Evolutionary conservation across 2,329 filamentous ascomycete genomes (phyloP).

Genomic region (Cadophora sp.): DNA sequence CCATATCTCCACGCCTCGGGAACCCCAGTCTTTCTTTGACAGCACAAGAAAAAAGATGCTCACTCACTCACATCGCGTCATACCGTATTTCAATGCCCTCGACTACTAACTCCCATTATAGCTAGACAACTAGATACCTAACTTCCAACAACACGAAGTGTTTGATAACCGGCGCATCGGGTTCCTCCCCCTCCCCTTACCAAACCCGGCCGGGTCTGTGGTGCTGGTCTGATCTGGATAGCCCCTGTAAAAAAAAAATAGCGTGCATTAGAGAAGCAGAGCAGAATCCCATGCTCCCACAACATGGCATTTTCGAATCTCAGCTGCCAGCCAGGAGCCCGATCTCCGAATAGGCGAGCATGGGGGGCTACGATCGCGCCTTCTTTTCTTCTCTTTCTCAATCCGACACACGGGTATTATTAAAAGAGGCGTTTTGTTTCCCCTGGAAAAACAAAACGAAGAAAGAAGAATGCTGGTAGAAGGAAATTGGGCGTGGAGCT

Average conservation of each 20-base stretch:
- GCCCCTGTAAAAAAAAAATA: neutral
- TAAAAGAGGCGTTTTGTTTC: slow-evolving; percentile 3
- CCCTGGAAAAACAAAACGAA: neutral
- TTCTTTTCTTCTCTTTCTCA: too few species aligned
- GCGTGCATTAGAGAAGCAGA: slow-evolving; percentile 1
- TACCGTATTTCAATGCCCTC: too few species aligned
- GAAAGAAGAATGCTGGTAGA: neutral
- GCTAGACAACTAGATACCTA: too few species aligned
- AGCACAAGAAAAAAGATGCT: neutral
- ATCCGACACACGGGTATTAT: neutral
- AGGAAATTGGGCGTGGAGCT: neutral
- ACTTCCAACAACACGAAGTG: too few species aligned
- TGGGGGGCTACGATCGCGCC: neutral
- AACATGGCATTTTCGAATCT: slow-evolving; percentile 1
- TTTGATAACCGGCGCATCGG: too few species aligned
- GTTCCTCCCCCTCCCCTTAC: too few species aligned
- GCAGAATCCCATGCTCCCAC: neutral
- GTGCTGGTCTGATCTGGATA: neutral
- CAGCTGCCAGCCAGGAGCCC: too few species aligned
- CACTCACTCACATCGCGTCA: too few species aligned
- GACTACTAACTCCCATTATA: too few species aligned
- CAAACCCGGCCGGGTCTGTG: too few species aligned
- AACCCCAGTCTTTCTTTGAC: neutral
- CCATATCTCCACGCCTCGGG: neutral
- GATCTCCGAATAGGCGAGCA: neutral